phyloP scores from a whole-genome alignment of 2,329 filamentous ascomycete genomes.

The Exophiala lecanii-corni region DNA sequence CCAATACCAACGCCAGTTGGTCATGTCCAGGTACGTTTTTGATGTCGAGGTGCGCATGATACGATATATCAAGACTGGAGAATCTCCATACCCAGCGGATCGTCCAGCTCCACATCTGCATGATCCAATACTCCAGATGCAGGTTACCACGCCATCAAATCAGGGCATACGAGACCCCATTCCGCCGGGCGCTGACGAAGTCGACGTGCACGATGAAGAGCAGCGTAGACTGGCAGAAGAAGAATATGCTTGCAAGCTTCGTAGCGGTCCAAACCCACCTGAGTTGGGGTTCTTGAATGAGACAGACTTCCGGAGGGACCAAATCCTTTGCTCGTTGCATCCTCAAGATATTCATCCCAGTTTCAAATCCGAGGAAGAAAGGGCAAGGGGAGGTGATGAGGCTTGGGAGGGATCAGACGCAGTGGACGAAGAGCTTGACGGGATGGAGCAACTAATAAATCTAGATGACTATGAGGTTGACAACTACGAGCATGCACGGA shows the following conservation, averaged over 20 bases:
- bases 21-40: background rate
- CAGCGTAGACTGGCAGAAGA: background rate
- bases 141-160: background rate
- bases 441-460: too few species aligned
- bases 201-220: background rate
- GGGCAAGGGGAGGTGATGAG: too few species aligned
- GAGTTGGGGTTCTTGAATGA: background rate
- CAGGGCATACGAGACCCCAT: too few species aligned
- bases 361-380: too few species aligned
- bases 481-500: too few species aligned
- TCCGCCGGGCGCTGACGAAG: background rate
- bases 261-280: background rate
- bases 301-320: background rate
- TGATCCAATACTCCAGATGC: background rate
- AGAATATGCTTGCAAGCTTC: background rate
- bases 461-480: too few species aligned
- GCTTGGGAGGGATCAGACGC: too few species aligned
- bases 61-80: background rate
- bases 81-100: background rate
- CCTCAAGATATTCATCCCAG: too few species aligned
- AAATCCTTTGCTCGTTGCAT: too few species aligned
- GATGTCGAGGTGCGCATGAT: conserved; percentile 1
- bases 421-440: too few species aligned
- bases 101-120: background rate
- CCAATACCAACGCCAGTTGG: background rate